Evolutionary conservation across 139 green algal genomes (phyloP).

Genomic region (Volvox africanus): DNA sequence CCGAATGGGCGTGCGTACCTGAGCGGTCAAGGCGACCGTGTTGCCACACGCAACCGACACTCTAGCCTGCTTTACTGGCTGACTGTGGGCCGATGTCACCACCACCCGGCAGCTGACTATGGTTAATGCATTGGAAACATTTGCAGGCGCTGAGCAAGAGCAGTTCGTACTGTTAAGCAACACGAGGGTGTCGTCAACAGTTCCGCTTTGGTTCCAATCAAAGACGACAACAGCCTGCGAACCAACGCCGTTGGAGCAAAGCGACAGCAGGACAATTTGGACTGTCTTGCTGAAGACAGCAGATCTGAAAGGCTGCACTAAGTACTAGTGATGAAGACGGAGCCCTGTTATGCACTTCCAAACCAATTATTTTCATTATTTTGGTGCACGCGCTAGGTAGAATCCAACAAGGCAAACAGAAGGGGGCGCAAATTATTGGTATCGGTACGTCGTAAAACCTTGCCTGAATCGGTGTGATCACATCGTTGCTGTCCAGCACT

Average conservation of each 20-base stretch:
- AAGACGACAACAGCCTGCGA: background rate
- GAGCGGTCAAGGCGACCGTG: background rate
- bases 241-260: no score
- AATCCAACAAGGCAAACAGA: no score
- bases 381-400: no score
- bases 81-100: slow-evolving; percentile 32
- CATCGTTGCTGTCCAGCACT: slow-evolving; percentile 23
- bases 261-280: no score
- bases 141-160: background rate
- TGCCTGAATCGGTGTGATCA: slow-evolving; percentile 5
- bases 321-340: no score
- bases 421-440: no score
- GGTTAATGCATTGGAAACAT: background rate
- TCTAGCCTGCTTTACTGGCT: slow-evolving; percentile 12
- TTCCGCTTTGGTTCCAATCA: slow-evolving; percentile 1
- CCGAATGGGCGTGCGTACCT: background rate
- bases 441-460: no score
- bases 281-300: no score
- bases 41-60: background rate
- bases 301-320: no score
- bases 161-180: background rate
- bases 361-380: no score
- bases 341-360: no score
- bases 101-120: slow-evolving; percentile 30
- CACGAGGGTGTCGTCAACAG: background rate